phyloP scores from a whole-genome alignment of 768 basidiomycete genomes.

The Filobasidium wieringae region DNA sequence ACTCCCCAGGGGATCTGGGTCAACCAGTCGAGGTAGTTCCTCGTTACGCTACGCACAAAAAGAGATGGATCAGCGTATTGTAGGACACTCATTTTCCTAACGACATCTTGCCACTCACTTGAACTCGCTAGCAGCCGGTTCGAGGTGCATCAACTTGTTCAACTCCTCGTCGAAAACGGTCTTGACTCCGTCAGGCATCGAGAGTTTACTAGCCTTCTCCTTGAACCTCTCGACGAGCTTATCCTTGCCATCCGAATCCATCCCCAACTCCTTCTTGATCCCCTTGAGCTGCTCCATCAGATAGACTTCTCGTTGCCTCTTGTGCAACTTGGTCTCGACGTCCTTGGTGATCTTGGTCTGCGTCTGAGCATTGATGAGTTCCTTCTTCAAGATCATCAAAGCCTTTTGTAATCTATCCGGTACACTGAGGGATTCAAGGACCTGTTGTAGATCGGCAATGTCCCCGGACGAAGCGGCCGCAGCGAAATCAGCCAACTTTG shows the following conservation, averaged over 20 bases:
- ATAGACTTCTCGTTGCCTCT: constrained; percentile 87
- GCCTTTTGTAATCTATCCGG: constrained; percentile 84
- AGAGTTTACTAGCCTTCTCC: constrained; percentile 64
- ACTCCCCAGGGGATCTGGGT: constrained; percentile 88
- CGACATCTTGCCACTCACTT: constrained; percentile 48
- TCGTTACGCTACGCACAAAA: constrained; percentile 48
- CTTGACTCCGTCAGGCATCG: constrained; percentile 77
- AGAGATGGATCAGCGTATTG: background rate
- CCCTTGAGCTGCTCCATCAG: constrained; percentile 94
- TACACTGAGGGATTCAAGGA: constrained; percentile 72
- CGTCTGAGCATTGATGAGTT: constrained; percentile 89
- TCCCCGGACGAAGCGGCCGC: constrained; percentile 93
- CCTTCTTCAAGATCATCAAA: constrained; percentile 87
- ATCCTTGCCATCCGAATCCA: constrained; percentile 91
- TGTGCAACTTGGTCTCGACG: constrained; percentile 88
- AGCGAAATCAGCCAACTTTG: constrained; percentile 92
- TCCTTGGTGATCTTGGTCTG: constrained; percentile 86
- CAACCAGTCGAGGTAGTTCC: constrained; percentile 72
- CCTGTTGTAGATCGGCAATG: constrained; percentile 80
- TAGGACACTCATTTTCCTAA: background rate
- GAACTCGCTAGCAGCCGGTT: constrained; percentile 82
- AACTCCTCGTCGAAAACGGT: constrained; percentile 97
- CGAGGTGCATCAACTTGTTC: constrained; percentile 73
- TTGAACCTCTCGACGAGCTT: constrained; percentile 85
- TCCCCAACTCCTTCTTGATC: constrained; percentile 90